Base-by-base conservation (phyloP, 208 protist species). In the Lotmaria passim region DNA sequence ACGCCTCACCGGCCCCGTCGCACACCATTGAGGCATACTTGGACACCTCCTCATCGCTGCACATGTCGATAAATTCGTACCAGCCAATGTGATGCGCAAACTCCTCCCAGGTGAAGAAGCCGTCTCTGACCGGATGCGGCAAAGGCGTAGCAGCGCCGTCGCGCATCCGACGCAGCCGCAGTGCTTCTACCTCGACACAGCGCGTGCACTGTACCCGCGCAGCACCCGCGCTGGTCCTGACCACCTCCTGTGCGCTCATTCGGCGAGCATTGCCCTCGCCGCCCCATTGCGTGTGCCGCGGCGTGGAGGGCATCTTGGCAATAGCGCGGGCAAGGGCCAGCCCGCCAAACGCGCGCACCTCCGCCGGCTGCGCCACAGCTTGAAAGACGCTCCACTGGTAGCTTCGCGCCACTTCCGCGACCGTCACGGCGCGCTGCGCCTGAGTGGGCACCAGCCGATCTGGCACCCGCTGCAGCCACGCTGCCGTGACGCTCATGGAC, bases 41-140 rank as follows among this genome's bases (percentile, higher is more conserved):
- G 56, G 62, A 58, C 11, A 95, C 67, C 59, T 95, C 87, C 0
- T 77, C 63, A 31, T 76, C 70, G 0, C 76, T 82, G 63, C 85
- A 93, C 70, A 85, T 82, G 23, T 73, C 56, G 23, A 83, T 72
- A 71, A 95, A 88, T 67, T 93, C 86, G 28, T 69, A 74, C 87
- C 90, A 95, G 33, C 82, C 79, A 11, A 93, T 57, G 63, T 95
- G 90, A 47, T 95, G 90, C 4, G 73, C 61, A 31, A 86, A 89
- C 73, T 95, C 87, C 6, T 73, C 66, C 81, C 83, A 91, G 14
- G 82, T 91, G 39, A 95, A 6, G n/a, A 83, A 36, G 43, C 83
- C 83, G 8, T 82, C 81, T n/a, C 48, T 55, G 19, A 68, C 43
- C 0, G 85, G 89, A 60, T 89, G 89, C 4, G 85, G 89, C 11